Evolutionary conservation across 2,329 filamentous ascomycete genomes (phyloP).

Genomic region (Colletotrichum sp.): DNA sequence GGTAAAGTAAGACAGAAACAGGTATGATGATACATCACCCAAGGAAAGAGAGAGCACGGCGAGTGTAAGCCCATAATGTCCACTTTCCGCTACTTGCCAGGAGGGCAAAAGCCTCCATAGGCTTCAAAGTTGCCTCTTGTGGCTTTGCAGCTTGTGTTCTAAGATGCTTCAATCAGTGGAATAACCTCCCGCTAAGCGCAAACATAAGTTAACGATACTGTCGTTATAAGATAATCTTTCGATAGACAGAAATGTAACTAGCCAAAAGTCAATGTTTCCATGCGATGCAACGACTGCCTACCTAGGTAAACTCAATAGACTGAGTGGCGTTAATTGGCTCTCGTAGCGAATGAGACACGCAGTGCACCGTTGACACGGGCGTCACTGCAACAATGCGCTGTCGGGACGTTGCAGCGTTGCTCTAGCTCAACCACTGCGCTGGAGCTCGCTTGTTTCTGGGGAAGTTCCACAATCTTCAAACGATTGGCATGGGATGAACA

Average conservation of each 20-base stretch:
- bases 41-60: not conserved
- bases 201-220: rapidly evolving
- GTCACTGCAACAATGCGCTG: not conserved
- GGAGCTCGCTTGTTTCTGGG: not conserved
- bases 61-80: rapidly evolving
- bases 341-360: not conserved
- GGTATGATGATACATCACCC: rapidly evolving
- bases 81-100: not conserved
- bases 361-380: not conserved
- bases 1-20: rapidly evolving
- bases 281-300: not conserved
- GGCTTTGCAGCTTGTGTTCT: not conserved
- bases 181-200: not conserved
- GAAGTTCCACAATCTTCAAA: not conserved
- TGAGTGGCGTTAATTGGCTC: not conserved
- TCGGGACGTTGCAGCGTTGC: not conserved
- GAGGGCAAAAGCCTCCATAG: not conserved
- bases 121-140: no score
- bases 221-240: rapidly evolving
- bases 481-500: not conserved
- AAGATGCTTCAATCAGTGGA: not conserved
- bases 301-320: not conserved
- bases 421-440: not conserved
- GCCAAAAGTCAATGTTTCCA: not conserved
- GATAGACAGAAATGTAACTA: not conserved